Evolutionary conservation across 2,329 filamentous ascomycete species (phyloP).

Genomic region (Xylogone sp.): DNA sequence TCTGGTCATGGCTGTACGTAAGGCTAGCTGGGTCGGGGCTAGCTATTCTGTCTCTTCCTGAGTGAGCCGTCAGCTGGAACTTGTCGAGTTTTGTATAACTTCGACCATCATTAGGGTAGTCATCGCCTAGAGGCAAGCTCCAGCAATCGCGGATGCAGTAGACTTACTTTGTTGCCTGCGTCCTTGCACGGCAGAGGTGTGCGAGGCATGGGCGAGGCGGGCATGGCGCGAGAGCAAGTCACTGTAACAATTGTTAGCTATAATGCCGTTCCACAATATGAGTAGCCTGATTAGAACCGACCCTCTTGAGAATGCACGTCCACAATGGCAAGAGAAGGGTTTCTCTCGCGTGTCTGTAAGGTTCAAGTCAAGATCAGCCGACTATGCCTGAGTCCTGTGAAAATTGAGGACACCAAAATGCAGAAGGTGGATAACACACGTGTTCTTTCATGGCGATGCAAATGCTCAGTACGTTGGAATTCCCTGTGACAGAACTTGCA

Average conservation of each 20-base stretch:
- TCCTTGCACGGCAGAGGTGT: background rate
- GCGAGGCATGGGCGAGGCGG: background rate
- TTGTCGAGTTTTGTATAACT: background rate
- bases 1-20: background rate
- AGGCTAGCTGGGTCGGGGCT: background rate
- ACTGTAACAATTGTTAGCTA: background rate
- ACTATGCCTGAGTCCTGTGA: background rate
- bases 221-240: background rate
- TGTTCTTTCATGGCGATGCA: conserved; percentile 4
- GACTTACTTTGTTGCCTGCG: background rate
- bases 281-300: background rate
- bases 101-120: background rate
- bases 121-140: too few species aligned
- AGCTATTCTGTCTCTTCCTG: background rate
- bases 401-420: background rate
- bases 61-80: background rate
- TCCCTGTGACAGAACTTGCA: conserved; percentile 5
- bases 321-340: conserved; percentile 5
- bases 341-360: conserved; percentile 5
- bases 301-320: background rate
- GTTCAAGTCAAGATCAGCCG: background rate
- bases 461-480: conserved; percentile 4
- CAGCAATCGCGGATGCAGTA: background rate
- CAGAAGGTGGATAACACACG: background rate
- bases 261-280: background rate